phyloP scores from a whole-genome alignment of 345 rosid species.

The Salix purpurea region DNA sequence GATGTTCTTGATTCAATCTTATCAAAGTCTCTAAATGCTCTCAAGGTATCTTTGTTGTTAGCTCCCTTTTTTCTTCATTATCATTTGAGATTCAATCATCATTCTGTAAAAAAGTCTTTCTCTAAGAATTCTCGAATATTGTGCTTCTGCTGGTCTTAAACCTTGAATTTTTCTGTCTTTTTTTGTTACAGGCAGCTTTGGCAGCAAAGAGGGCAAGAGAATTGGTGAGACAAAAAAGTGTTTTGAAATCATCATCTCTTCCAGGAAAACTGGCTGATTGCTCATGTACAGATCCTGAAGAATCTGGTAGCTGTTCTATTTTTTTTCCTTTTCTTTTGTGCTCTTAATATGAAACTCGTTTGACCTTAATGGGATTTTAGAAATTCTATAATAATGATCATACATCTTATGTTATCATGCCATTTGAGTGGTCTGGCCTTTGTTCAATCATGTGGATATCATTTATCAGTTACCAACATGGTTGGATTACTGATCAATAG shows the following conservation, averaged over 20 bases:
- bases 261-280: constrained; percentile 99
- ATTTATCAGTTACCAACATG: neutral
- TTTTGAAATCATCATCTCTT: constrained; percentile 85
- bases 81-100: neutral
- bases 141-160: neutral
- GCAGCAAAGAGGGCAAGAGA: constrained; percentile 99
- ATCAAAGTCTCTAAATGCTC: constrained; percentile 89
- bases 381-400: neutral
- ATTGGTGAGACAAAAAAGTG: constrained; percentile 86
- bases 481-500: neutral
- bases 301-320: constrained; percentile 52
- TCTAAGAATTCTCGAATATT: neutral
- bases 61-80: neutral
- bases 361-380: neutral
- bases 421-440: neutral
- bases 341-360: neutral
- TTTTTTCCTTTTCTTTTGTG: neutral
- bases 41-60: constrained; percentile 54
- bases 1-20: constrained; percentile 85
- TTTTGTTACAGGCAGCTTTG: constrained; percentile 74
- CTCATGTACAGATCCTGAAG: constrained; percentile 86
- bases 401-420: neutral
- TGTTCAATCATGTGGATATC: neutral
- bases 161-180: constrained; percentile 1
- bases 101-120: neutral